Conservation (phyloP, 371 early-diverging fungal genomes). For the Lichtheimia hyalospora region DNA sequence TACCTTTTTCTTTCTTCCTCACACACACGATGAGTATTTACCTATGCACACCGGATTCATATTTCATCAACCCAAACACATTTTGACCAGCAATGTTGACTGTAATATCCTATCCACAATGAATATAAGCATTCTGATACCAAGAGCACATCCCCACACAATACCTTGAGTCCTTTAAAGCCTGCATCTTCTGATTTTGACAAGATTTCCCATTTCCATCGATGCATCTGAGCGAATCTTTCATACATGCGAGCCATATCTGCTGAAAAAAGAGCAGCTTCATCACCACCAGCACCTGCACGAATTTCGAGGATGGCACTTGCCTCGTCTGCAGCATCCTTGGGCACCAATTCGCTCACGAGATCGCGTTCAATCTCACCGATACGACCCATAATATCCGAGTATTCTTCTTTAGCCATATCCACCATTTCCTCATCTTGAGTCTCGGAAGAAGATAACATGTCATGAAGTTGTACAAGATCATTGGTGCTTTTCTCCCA, state of each 20-base stretch:
- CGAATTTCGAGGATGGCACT: slow-evolving; percentile 81
- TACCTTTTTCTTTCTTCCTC: not conserved
- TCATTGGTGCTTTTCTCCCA: slow-evolving; percentile 35
- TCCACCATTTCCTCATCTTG: slow-evolving; percentile 52
- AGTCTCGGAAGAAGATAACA: slow-evolving; percentile 17
- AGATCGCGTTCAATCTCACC: slow-evolving; percentile 44
- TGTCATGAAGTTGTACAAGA: slow-evolving; percentile 26
- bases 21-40: slow-evolving; percentile 5
- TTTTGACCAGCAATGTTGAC: slow-evolving; percentile 66
- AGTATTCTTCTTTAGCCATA: slow-evolving; percentile 59
- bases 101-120: slow-evolving; percentile 48
- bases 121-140: not conserved
- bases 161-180: slow-evolving; percentile 60
- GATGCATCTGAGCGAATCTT: slow-evolving; percentile 56
- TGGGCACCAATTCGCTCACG: slow-evolving; percentile 55
- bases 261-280: slow-evolving; percentile 76
- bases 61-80: slow-evolving; percentile 77
- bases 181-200: slow-evolving; percentile 53
- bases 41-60: slow-evolving; percentile 83
- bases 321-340: slow-evolving; percentile 68
- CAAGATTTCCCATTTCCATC: slow-evolving; percentile 73
- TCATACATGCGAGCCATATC: slow-evolving; percentile 83
- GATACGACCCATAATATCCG: slow-evolving; percentile 30
- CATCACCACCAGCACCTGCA: slow-evolving; percentile 84
- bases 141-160: not conserved